These are phyloP conservation scores for Russula dissimulans DNA, from an alignment of 768 basidiomycete species.

Conservation along the genomic window DNA sequence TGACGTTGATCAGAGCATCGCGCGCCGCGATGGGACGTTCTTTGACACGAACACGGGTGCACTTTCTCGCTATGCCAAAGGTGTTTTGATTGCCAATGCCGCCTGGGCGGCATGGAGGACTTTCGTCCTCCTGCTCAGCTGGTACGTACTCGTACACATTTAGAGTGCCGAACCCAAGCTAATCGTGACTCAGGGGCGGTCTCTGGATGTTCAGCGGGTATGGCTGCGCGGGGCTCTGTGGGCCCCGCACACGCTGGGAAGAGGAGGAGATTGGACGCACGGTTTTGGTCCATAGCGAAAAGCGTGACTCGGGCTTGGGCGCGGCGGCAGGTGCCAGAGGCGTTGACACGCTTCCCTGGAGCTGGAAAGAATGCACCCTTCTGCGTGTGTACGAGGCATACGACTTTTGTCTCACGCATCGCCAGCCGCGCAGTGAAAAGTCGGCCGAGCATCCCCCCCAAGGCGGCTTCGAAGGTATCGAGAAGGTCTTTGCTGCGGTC, in stretches of 20 bases:
- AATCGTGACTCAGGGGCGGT: conserved; percentile 42
- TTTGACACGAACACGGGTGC: conserved; percentile 56
- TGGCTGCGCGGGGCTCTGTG: conserved; percentile 73
- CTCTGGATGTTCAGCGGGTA: conserved; percentile 74
- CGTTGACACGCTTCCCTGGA: conserved; percentile 55
- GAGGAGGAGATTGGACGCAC: conserved; percentile 64
- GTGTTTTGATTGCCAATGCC: conserved; percentile 69
- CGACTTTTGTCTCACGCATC: conserved; percentile 62
- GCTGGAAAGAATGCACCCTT: conserved; percentile 66
- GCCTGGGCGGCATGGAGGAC: conserved; percentile 73
- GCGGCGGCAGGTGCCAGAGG: background rate
- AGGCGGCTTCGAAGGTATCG: conserved; percentile 42
- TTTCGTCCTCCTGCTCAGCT: conserved; percentile 58
- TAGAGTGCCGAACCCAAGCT: too few species aligned
- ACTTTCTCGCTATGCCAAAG: conserved; percentile 68
- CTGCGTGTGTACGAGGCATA: conserved; percentile 68
- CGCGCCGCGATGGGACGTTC: conserved; percentile 60
- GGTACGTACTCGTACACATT: conserved; percentile 32
- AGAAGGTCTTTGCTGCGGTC: conserved; percentile 51
- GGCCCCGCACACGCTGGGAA: conserved; percentile 78
- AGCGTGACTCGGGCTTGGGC: conserved; percentile 24
- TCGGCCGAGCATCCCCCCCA: conserved; percentile 25
- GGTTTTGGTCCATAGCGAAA: conserved; percentile 41
- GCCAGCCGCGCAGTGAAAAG: conserved; percentile 24
- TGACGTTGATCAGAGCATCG: conserved; percentile 35